A percentile compares a stretch with the other conserved stretches of the same genome.
Evolutionary conservation across 2,329 filamentous ascomycete species (phyloP).

Genomic region (Xylariales sp.): DNA sequence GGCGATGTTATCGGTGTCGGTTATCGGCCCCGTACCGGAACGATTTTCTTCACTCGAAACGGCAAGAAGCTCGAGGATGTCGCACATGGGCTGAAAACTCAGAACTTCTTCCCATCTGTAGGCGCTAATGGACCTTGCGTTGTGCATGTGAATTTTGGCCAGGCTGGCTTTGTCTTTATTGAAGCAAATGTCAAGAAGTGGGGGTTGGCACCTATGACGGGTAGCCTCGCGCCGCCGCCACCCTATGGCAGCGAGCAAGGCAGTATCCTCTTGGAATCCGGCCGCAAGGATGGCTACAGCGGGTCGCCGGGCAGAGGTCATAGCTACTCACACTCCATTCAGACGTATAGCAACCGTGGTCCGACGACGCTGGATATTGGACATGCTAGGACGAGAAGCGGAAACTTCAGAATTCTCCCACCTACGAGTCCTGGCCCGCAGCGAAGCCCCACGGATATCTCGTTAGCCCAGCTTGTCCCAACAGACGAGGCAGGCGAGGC

Average conservation of each 20-base stretch:
- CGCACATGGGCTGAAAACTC: slow-evolving; percentile 84
- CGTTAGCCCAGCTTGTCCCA: slow-evolving; percentile 77
- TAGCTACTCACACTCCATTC: slow-evolving; percentile 39
- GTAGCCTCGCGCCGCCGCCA: slow-evolving; percentile 88
- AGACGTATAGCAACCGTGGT: slow-evolving; percentile 33
- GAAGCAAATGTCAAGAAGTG: slow-evolving; percentile 99
- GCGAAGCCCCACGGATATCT: slow-evolving; percentile 92
- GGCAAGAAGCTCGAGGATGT: slow-evolving; percentile 96
- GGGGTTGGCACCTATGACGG: slow-evolving; percentile 93
- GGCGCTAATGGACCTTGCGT: slow-evolving; percentile 90
- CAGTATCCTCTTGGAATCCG: slow-evolving; percentile 88
- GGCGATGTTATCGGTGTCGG: slow-evolving; percentile 95
- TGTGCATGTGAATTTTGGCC: slow-evolving; percentile 95
- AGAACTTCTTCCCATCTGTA: slow-evolving; percentile 97
- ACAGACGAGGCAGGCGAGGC: slow-evolving; percentile 69
- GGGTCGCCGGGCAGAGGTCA: slow-evolving; percentile 37
- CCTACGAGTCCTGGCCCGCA: slow-evolving; percentile 85
- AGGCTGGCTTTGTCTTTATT: slow-evolving; percentile 97
- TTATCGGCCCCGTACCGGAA: slow-evolving; percentile 89
- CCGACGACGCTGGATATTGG: slow-evolving; percentile 46
- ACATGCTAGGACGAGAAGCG: slow-evolving; percentile 71
- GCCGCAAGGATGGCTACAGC: slow-evolving; percentile 58
- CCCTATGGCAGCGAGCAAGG: slow-evolving; percentile 97
- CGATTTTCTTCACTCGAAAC: slow-evolving; percentile 97
- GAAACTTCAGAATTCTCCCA: slow-evolving; percentile 69